These are phyloP conservation scores for Sporothrix inflata DNA, from an alignment of 2,329 filamentous ascomycete species.

Conservation along the genomic window DNA sequence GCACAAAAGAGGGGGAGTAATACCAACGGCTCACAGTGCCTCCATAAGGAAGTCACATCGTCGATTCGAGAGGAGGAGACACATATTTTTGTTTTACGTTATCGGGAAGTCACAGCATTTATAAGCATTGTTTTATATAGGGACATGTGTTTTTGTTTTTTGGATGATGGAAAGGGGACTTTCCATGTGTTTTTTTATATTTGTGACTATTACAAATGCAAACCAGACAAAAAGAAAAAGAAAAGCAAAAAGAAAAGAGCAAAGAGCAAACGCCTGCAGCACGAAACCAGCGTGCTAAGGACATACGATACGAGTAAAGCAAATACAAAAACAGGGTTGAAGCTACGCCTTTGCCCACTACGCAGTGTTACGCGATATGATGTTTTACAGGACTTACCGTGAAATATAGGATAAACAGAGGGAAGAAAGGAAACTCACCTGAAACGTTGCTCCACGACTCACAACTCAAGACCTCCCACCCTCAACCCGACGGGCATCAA, in stretches of 20 bases:
- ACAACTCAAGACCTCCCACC: not conserved
- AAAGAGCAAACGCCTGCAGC: not conserved
- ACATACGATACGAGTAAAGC: not conserved
- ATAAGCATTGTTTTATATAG: not conserved
- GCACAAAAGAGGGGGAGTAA: not conserved
- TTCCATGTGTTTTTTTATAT: not conserved
- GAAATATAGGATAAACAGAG: not conserved
- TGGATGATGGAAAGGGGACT: not conserved
- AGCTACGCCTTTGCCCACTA: not conserved
- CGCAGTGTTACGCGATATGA: not conserved
- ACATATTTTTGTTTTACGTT: not conserved
- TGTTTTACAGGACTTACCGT: not conserved
- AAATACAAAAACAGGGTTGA: not conserved
- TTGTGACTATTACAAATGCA: not conserved
- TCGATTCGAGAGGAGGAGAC: not conserved
- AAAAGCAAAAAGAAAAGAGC: not conserved
- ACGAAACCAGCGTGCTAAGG: not conserved
- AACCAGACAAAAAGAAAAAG: not conserved
- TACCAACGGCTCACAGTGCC: too few relatives aligned
- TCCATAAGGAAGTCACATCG: not conserved
- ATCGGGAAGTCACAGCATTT: not conserved
- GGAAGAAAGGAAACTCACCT: not conserved
- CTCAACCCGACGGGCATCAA: constrained; percentile 27
- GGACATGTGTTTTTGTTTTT: not conserved
- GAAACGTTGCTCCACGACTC: not conserved